A percentile compares a stretch with the other conserved stretches of the same genome.
phyloP scores from a whole-genome alignment of 768 basidiomycete species.

The Epithele typhae region DNA sequence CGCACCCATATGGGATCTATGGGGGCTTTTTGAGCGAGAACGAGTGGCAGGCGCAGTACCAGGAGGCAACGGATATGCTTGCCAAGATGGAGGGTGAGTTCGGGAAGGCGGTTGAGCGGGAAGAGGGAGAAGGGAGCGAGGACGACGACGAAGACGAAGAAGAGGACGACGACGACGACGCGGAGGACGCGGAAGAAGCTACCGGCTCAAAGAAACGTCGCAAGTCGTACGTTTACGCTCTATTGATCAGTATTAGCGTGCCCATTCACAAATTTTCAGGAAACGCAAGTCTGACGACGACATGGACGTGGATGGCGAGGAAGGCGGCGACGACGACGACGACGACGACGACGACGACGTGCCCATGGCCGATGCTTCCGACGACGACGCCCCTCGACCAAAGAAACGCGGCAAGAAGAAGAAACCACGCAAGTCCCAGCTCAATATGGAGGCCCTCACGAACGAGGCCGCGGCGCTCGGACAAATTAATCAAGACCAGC shows the following conservation, averaged over 20 bases:
- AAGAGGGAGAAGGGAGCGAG: slow-evolving; percentile 24
- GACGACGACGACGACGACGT: slow-evolving; percentile 35
- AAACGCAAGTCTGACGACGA: slow-evolving; percentile 32
- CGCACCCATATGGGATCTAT: slow-evolving; percentile 89
- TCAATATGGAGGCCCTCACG: slow-evolving; percentile 65
- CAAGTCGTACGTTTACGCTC: slow-evolving; percentile 11
- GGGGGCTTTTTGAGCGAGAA: slow-evolving; percentile 73
- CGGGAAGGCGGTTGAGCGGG: slow-evolving; percentile 56
- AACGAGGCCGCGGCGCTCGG: slow-evolving; percentile 71
- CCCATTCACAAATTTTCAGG: neutral
- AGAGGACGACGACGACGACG: slow-evolving; percentile 25
- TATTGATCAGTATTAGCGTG: too few relatives aligned
- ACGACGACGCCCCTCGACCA: slow-evolving; percentile 27
- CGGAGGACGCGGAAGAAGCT: slow-evolving; percentile 8
- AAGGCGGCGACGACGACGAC: slow-evolving; percentile 30
- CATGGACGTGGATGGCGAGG: slow-evolving; percentile 56
- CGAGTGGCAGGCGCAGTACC: slow-evolving; percentile 74
- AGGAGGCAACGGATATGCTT: slow-evolving; percentile 56
- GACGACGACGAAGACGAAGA: slow-evolving; percentile 23
- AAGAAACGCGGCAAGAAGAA: slow-evolving; percentile 32
- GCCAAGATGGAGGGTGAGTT: slow-evolving; percentile 63
- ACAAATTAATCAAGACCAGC: slow-evolving; percentile 59
- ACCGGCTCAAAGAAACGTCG: slow-evolving; percentile 10
- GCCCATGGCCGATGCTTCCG: slow-evolving; percentile 29
- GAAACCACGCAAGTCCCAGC: slow-evolving; percentile 60